Conservation (phyloP, 129 eudicot species). For the Erigeron canadensis region DNA sequence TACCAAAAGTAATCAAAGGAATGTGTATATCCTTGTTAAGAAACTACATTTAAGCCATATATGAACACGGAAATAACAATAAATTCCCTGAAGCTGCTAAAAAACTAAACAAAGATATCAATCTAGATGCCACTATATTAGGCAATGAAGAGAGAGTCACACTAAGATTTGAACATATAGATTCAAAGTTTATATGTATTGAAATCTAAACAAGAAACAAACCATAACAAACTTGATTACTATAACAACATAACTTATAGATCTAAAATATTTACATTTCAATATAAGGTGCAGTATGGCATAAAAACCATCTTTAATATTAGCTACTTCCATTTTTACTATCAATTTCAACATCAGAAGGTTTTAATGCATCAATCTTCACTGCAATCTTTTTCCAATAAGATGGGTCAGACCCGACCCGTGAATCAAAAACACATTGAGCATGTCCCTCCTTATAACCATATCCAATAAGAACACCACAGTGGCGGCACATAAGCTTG, state of each 20-base stretch:
- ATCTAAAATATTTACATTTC: background rate
- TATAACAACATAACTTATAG: background rate
- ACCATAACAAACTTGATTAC: background rate
- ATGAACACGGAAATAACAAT: background rate
- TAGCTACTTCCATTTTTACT: background rate
- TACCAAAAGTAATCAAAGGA: background rate
- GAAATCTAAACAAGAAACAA: background rate
- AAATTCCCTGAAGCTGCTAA: background rate
- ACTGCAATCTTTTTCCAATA: conserved; percentile 22
- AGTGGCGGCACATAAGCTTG: conserved; percentile 67
- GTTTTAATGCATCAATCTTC: conserved; percentile 26
- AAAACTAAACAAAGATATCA: background rate
- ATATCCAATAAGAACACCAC: conserved; percentile 57
- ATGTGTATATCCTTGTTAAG: background rate
- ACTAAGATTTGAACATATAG: background rate
- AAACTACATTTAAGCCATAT: background rate
- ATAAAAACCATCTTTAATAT: background rate
- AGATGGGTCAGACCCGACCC: conserved; percentile 1
- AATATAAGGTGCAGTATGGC: background rate
- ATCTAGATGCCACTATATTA: background rate
- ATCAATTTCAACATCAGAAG: conserved; percentile 7
- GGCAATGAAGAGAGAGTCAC: background rate
- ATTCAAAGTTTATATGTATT: background rate
- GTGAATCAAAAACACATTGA: conserved; percentile 47
- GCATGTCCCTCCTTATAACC: conserved; percentile 48